These are phyloP conservation scores for Leccinum imitatum DNA, from an alignment of 768 basidiomycete genomes.

Conservation along the genomic window DNA sequence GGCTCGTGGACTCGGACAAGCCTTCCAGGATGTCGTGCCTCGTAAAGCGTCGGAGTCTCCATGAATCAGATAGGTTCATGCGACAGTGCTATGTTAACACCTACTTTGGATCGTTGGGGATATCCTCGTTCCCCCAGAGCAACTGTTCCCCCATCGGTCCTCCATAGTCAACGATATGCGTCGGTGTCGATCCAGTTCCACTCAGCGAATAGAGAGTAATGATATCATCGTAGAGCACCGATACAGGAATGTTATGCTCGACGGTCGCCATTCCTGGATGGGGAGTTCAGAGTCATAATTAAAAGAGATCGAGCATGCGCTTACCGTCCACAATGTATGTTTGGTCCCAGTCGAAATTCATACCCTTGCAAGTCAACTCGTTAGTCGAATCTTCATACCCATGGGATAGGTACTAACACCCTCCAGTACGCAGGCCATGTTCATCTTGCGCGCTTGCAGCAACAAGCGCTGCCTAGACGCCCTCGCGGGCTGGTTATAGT, in stretches of 20 bases:
- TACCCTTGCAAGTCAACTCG: conserved; percentile 39
- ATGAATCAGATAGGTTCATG: conserved; percentile 1
- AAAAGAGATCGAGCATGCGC: conserved; percentile 4
- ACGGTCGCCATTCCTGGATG: conserved; percentile 70
- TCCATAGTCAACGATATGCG: conserved; percentile 78
- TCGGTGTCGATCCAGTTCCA: conserved; percentile 72
- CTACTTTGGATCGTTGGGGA: conserved; percentile 70
- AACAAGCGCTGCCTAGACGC: conserved; percentile 69
- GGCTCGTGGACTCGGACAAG: conserved; percentile 57
- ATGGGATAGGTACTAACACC: conserved; percentile 40
- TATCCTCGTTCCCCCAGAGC: conserved; percentile 64
- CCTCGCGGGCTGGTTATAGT: conserved; percentile 70
- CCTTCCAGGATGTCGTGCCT: conserved; percentile 64
- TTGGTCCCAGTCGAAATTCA: conserved; percentile 78
- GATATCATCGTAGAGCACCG: conserved; percentile 65
- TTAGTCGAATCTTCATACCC: background rate
- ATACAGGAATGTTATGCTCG: conserved; percentile 68
- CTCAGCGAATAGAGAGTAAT: conserved; percentile 60
- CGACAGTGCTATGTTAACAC: conserved; percentile 7
- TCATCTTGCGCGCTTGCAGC: conserved; percentile 56
- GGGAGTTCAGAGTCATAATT: background rate
- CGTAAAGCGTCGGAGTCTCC: conserved; percentile 60
- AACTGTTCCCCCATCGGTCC: conserved; percentile 65
- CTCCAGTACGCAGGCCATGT: conserved; percentile 73
- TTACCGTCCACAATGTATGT: conserved; percentile 75